Conservation (phyloP, 805 yeast genomes). For the Grigorovia humatica region DNA sequence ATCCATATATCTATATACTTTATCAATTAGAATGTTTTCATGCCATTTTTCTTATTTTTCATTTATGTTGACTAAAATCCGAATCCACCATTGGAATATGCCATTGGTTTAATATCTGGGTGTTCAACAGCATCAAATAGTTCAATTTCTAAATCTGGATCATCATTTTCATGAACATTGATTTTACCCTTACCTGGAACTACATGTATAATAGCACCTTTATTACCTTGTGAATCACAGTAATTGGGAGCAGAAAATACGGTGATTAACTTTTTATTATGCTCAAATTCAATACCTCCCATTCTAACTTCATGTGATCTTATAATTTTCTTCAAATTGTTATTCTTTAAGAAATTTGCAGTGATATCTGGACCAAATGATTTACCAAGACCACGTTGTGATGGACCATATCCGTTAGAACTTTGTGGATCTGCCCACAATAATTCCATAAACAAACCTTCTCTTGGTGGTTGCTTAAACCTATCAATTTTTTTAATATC, state of each 20-base stretch:
- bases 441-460: conserved; percentile 91
- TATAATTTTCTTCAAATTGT: conserved; percentile 67
- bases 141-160: conserved; percentile 40
- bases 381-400: conserved; percentile 90
- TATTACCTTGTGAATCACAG: conserved; percentile 85
- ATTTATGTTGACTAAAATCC: conserved; percentile 16
- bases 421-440: conserved; percentile 96
- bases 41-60: too few species aligned
- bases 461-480: conserved; percentile 78
- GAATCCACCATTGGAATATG: conserved; percentile 52
- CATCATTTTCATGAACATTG: conserved; percentile 35
- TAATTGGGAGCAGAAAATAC: conserved; percentile 98
- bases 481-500: conserved; percentile 68
- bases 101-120: conserved; percentile 92
- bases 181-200: conserved; percentile 27
- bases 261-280: conserved; percentile 74
- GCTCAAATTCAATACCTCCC: conserved; percentile 84
- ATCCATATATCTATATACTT: too few species aligned
- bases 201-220: conserved; percentile 82
- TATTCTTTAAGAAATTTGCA: conserved; percentile 57
- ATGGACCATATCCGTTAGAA: conserved; percentile 66
- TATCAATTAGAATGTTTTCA: not conserved
- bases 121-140: conserved; percentile 78
- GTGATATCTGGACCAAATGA: conserved; percentile 97
- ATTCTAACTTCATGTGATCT: conserved; percentile 93